A percentile compares a stretch with the other conserved stretches of the same genome.
Conservation (phyloP, 2,329 filamentous ascomycete genomes). For the Fusarium sp. region DNA sequence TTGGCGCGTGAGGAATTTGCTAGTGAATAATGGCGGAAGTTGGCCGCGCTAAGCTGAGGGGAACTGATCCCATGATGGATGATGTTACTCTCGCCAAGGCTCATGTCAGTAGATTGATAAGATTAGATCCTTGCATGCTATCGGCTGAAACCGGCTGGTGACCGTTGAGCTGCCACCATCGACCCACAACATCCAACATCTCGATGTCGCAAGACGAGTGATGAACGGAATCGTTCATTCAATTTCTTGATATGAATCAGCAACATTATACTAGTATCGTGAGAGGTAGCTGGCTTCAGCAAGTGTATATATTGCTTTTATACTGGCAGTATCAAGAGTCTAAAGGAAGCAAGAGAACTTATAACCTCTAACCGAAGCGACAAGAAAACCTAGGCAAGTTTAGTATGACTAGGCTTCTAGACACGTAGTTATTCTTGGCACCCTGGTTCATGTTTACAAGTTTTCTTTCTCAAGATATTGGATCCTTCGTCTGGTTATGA, state of each 20-base stretch:
- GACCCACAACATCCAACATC: neutral
- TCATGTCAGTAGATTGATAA: constrained; percentile 51
- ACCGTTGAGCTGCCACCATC: constrained; percentile 5
- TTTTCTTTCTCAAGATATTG: neutral
- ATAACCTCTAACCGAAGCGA: neutral
- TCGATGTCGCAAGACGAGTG: neutral
- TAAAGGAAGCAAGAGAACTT: neutral
- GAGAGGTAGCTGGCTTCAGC: neutral
- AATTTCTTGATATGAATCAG: neutral
- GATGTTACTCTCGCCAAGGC: constrained; percentile 37
- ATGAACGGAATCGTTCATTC: neutral
- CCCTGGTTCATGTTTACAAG: neutral
- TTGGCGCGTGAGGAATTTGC: constrained; percentile 20
- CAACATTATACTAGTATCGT: neutral
- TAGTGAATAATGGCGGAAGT: constrained; percentile 34
- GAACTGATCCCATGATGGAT: constrained; percentile 48
- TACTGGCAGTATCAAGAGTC: neutral
- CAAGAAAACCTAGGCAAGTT: neutral
- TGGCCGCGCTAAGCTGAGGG: constrained; percentile 41
- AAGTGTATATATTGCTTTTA: neutral
- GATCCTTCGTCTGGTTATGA: neutral
- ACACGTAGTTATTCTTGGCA: neutral
- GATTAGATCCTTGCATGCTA: constrained; percentile 50
- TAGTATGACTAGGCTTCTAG: neutral
- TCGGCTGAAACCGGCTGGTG: constrained; percentile 34